Base-by-base conservation (phyloP, 306 rosid species). In the Geum urbanum region DNA sequence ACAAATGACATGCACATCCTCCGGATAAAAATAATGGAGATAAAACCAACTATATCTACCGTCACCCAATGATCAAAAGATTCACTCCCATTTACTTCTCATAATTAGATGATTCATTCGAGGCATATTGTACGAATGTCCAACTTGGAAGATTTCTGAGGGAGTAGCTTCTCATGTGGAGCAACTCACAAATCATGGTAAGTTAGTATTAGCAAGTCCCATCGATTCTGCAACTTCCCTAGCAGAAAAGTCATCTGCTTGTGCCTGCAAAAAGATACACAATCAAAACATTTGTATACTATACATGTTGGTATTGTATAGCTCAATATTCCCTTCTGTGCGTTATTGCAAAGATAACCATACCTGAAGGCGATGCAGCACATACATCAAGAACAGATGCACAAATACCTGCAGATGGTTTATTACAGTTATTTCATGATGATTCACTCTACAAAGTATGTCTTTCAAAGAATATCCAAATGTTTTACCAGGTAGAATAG, bases 341-440 rank as follows among this genome's bases (percentile, higher is more conserved):
- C 40, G 39, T 24, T 44, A 61, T 9, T 20, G 41, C 6, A 5
- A 48, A 69, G 55, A 45, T 18, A 70, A 71, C 14, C 66, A 54
- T 86, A 94, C 99, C 99, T 94, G 99, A 74, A 94, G 92, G 70
- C 94, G 86, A 70, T 94, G 99, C 85, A 94, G 71, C 80, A 94
- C 85, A 87, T 83, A 85, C 99, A 94, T 94, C 89, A 94, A 80
- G 89, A 88, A 94, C 77, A 94, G 91, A 74, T 94, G 99, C 61
- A 94, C 97, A 83, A 94, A 94, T 45, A 94, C 96, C 99, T 94
- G 92, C 32, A 24, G 57, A 66, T 49, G 76, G 79, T 71, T 76
- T 78, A 76, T 75, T 52, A 59, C 53, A 58, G 77, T 90, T 76
- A 84, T 70, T 40, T 41, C 73, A 50, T 16, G 56, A 49, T 53